A percentile compares a stretch with the other conserved stretches of the same genome.
Evolutionary conservation across 345 rosid genomes (phyloP).

Genomic region (Laguncularia racemosa): DNA sequence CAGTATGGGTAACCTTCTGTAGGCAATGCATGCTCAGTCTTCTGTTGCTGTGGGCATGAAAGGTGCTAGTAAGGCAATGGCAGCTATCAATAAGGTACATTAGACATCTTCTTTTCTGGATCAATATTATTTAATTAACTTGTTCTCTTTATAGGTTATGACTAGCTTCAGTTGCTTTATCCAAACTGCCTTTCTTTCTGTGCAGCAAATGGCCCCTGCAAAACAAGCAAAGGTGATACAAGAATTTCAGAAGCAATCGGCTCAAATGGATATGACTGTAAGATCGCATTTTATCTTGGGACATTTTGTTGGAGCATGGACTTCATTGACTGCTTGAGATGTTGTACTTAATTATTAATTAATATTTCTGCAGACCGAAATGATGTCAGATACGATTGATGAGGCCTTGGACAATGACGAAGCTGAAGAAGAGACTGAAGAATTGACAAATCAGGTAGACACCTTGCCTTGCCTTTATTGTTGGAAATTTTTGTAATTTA

Average conservation of each 20-base stretch:
- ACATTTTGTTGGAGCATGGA: background rate
- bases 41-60: slow-evolving; percentile 89
- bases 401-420: slow-evolving; percentile 84
- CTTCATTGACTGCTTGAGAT: slow-evolving; percentile 7
- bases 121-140: background rate
- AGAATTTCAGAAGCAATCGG: slow-evolving; percentile 94
- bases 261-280: slow-evolving; percentile 97
- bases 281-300: slow-evolving; percentile 20
- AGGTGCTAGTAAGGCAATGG: slow-evolving; percentile 89
- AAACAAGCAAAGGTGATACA: slow-evolving; percentile 67
- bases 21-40: slow-evolving; percentile 95
- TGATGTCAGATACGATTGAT: slow-evolving; percentile 94
- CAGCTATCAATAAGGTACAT: slow-evolving; percentile 80
- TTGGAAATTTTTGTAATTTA: too few relatives aligned
- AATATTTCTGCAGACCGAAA: slow-evolving; percentile 61
- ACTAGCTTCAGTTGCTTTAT: background rate
- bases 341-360: slow-evolving; percentile 12
- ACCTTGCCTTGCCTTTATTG: slow-evolving; percentile 3
- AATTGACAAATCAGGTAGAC: slow-evolving; percentile 80
- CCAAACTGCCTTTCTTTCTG: slow-evolving; percentile 8
- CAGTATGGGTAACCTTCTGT: slow-evolving; percentile 14
- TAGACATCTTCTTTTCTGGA: background rate
- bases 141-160: background rate
- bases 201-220: slow-evolving; percentile 94
- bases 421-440: slow-evolving; percentile 95